These are phyloP conservation scores for Geranium brycei DNA, from an alignment of 345 rosid genomes.

Conservation along the genomic window DNA sequence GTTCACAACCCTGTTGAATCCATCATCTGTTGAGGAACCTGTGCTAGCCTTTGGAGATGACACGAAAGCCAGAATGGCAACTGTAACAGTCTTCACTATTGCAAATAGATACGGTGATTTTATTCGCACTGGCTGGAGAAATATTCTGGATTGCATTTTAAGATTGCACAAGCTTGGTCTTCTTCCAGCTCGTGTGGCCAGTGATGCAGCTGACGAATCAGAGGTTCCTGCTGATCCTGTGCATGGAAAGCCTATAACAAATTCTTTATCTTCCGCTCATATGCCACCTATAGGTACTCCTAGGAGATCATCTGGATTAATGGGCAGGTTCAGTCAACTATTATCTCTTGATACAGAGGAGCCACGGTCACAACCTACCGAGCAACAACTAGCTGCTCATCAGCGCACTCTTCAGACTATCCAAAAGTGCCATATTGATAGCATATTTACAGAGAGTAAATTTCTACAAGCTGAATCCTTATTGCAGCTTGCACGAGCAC, in stretches of 20 bases:
- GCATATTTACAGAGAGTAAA: constrained; percentile 95
- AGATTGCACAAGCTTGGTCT: constrained; percentile 95
- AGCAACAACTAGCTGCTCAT: constrained; percentile 98
- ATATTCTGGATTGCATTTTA: constrained; percentile 87
- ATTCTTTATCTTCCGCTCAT: constrained; percentile 64
- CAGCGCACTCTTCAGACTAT: constrained; percentile 96
- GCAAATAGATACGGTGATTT: constrained; percentile 94
- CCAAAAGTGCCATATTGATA: constrained; percentile 94
- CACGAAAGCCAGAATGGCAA: constrained; percentile 89
- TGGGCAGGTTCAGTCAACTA: constrained; percentile 99
- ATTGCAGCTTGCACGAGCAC: constrained; percentile 85
- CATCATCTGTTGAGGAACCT: constrained; percentile 80
- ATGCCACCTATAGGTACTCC: constrained; percentile 53
- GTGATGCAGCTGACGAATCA: constrained; percentile 96
- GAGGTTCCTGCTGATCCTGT: constrained; percentile 70
- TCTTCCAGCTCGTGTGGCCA: constrained; percentile 95
- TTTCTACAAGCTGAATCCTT: constrained; percentile 93
- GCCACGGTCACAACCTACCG: constrained; percentile 96
- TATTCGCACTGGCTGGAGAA: constrained; percentile 93
- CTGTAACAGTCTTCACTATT: constrained; percentile 89
- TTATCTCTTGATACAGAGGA: constrained; percentile 95
- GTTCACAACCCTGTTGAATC: constrained; percentile 87
- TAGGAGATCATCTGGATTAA: constrained; percentile 89
- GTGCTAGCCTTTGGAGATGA: constrained; percentile 95
- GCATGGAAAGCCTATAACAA: constrained; percentile 79